These are phyloP conservation scores for Pelargonium nanum DNA, from an alignment of 345 rosid genomes.

Conservation along the genomic window DNA sequence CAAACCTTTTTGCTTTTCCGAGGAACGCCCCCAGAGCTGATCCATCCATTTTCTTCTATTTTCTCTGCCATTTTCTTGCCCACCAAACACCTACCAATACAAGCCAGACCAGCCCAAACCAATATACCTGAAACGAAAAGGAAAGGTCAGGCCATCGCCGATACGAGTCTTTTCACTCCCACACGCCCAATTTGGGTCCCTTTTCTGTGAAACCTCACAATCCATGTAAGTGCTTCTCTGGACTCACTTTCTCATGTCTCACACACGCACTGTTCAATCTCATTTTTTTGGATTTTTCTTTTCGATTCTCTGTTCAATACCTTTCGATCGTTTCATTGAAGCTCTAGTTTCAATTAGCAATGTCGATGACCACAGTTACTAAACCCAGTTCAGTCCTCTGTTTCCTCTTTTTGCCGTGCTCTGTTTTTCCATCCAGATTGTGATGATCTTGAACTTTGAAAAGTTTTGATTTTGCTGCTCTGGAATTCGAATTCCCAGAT, in stretches of 20 bases:
- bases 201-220: background rate
- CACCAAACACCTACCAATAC: background rate
- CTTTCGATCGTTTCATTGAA: background rate
- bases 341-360: constrained; percentile 1
- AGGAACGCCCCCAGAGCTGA: constrained; percentile 14
- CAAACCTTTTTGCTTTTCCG: constrained; percentile 19
- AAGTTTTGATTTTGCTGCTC: background rate
- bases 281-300: background rate
- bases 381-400: background rate
- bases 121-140: background rate
- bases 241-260: background rate
- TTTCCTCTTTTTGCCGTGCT: background rate
- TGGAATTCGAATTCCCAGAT: background rate
- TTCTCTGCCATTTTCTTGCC: background rate
- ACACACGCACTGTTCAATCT: too few species aligned
- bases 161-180: too few species aligned
- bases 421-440: background rate
- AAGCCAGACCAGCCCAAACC: background rate
- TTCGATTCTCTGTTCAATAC: background rate
- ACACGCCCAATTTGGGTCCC: too few species aligned
- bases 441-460: background rate
- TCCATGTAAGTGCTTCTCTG: constrained; percentile 4
- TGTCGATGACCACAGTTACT: background rate
- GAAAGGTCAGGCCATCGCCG: background rate
- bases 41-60: background rate